These are phyloP conservation scores for Secale cereale DNA, from an alignment of 176 grass and related monocot species.

Conservation along the genomic window DNA sequence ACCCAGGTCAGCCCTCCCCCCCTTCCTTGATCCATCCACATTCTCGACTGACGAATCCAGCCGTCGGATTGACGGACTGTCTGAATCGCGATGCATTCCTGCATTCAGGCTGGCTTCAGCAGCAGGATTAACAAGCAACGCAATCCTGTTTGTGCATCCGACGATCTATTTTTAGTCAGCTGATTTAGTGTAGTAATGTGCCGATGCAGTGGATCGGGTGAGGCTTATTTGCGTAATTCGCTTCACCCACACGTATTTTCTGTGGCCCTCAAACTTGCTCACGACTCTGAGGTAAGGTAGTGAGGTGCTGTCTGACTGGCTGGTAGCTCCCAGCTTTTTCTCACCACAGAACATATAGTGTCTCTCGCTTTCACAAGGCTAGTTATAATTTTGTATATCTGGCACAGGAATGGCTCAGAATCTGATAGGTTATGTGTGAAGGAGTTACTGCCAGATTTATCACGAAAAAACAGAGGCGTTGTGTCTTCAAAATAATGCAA, in stretches of 20 bases:
- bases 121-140: neutral
- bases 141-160: neutral
- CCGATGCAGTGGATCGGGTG: neutral
- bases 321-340: neutral
- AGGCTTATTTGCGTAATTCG: neutral
- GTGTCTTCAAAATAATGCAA: neutral
- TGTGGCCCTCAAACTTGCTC: neutral
- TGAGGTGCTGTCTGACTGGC: neutral
- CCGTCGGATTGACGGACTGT: neutral
- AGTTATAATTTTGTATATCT: neutral
- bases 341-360: neutral
- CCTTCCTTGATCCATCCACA: neutral
- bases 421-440: neutral
- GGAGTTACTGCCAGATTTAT: neutral
- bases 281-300: neutral
- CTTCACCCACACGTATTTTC: neutral
- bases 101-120: neutral
- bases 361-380: neutral
- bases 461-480: neutral
- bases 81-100: neutral
- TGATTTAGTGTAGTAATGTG: neutral
- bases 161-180: neutral
- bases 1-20: constrained; percentile 42
- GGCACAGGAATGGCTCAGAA: neutral
- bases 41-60: neutral